Percentiles rank a stretch among this genome's conserved stretches.
Evolutionary conservation across 2,329 filamentous ascomycete genomes (phyloP).

Genomic region (Hypoxylon sp.): DNA sequence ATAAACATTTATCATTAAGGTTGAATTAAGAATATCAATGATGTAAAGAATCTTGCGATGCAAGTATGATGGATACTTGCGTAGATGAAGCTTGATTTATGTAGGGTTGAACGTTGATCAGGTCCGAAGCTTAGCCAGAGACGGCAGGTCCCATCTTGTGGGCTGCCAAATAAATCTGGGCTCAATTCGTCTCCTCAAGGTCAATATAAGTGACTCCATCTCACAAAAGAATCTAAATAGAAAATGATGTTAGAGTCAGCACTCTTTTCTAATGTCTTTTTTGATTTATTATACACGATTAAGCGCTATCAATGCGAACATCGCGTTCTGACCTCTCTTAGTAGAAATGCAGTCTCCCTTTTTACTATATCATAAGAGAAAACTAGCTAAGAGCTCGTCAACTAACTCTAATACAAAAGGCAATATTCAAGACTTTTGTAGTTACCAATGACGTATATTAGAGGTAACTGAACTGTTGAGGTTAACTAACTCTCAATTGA

Average conservation of each 20-base stretch:
- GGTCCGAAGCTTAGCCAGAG: conserved; percentile 32
- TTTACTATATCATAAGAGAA: no score
- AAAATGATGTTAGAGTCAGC: not conserved
- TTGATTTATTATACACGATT: not conserved
- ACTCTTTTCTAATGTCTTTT: not conserved
- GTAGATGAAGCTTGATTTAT: conserved; percentile 15
- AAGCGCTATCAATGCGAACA: no score
- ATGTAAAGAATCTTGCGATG: conserved; percentile 5
- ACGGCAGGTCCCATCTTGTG: conserved; percentile 37
- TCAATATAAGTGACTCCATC: not conserved
- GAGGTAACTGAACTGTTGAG: no score
- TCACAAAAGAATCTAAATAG: no score
- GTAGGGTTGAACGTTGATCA: conserved; percentile 30
- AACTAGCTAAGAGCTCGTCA: no score
- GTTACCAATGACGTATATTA: no score
- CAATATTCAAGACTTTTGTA: no score
- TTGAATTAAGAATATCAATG: not conserved
- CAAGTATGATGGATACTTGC: not conserved
- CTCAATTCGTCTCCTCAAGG: not conserved
- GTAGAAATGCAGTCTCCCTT: no score
- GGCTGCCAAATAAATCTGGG: not conserved
- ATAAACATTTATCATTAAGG: not conserved
- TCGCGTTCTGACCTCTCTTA: no score
- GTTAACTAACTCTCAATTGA: no score
- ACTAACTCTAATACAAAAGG: no score